Base-by-base conservation (phyloP, 2,329 filamentous ascomycete species). In the Coniochaeta sp. region DNA sequence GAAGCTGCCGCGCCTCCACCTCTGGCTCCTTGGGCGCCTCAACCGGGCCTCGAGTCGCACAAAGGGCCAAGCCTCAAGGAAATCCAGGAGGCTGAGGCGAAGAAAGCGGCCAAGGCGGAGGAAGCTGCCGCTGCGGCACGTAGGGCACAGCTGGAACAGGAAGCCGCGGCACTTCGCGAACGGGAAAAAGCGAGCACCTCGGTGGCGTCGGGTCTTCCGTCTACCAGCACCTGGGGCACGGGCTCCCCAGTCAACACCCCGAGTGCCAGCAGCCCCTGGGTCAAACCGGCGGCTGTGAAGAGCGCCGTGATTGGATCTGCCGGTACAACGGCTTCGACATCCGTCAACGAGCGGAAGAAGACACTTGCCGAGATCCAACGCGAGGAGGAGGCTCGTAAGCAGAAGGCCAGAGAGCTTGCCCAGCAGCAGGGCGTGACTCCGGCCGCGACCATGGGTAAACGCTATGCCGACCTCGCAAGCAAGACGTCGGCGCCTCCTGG, bases 351-450 rank as follows among this genome's bases (percentile, higher is more conserved):
- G 54, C 72, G 74, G 33, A 95, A 96, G 80, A 97, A 97, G 83
- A 96, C 92, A 0, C 80, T 98, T 52, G 91, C 92, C 26, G 93
- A 98, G 66, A 98, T 99, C 62, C 95, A 98, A 73, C 93, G 93
- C 64, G 95, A 99, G 76, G 95, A 99, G 70, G 95, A 98, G 71
- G 82, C 83, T 19, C 88, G 90, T 65, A 99, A 99, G 81, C 87
- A 89, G 68, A 91, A 89, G 72, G 83, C 86, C 1, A 79, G 75
- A 65, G 79, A 84, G 56, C 67, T 73, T 7, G 75, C 80, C 2
- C 72, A 74, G 4, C 83, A 85, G 66, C 74, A 78, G 26, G 77
- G 73, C 28, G 70, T 73, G 26, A 72, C 79, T 12, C 75, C 80
- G 24, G 72, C 78, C 19, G 73, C 80, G 47, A 73, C 80, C 11